Evolutionary conservation across 1,284 basidiomycete genomes (phyloP), one percentile per base, ranked within the genome.

Genomic region (Phlebopus sp.): DNA sequence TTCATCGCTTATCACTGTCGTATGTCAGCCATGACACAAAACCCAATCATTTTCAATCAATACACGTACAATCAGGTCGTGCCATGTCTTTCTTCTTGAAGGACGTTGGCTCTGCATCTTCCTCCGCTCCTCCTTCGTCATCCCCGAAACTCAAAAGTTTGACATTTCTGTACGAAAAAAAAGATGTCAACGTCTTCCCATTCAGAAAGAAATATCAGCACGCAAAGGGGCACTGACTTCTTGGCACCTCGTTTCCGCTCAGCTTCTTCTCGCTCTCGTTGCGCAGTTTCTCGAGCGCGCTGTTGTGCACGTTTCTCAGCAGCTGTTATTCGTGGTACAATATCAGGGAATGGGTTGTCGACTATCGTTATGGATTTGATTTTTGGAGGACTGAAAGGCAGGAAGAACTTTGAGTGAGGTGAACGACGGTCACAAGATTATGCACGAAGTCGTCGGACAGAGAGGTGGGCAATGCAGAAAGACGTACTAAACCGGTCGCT

Each of bases 271-370:
- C 84, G 73, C 61, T 92, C 90, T 39, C 76, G 75, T 57, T 87
- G 87, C 0, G 81, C 82, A 55, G 86, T 79, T 58, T 90, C 78
- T 30, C 82, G 78, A 0, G 93, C 93, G 47, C 79, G 76, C 53
- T 86, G 84, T 64, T 97, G 94, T 0, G 78, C 84, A 36, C 83
- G 79, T 53, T 89, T 86, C 70, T 98, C 94, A 1, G 85, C 90
- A 0, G 91, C 92, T 0, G 96, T 99, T 55, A 97, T 97, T n/a
- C 96, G 85, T 1, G 96, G 95, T 23, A 94, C 79, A 55, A 98
- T 96, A 62, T 98, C 94, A 41, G 86, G 81, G 63, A 97, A 98
- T 0, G 96, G 95, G 62, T 97, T 96, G 49, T 97, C 92, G 13
- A 94, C 63, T 46, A 97, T 90, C 14, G 84, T 80, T 32, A 96